Evolutionary conservation across 2,329 filamentous ascomycete species (phyloP).

Genomic region (Penicillium concentricum): DNA sequence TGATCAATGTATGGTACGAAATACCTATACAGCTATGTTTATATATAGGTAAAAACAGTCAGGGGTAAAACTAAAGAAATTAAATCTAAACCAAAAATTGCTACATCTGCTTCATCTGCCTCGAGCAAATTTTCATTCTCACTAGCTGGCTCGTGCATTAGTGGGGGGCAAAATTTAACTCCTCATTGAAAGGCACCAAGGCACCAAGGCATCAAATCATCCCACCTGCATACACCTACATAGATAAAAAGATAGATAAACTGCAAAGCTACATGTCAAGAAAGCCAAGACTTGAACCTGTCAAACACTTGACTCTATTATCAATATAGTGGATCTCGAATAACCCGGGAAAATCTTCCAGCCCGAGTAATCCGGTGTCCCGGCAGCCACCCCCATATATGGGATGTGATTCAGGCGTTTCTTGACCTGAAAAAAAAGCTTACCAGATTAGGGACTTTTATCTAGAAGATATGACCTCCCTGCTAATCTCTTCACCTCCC

Average conservation of each 20-base stretch:
- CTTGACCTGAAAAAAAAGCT: neutral
- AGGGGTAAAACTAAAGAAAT: no score
- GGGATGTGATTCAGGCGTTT: neutral
- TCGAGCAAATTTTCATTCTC: constrained; percentile 2
- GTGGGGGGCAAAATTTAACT: neutral
- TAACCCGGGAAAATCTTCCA: neutral
- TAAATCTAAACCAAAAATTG: no score
- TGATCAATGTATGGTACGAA: neutral
- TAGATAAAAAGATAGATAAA: neutral
- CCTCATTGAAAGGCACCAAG: constrained; percentile 5
- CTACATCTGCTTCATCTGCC: neutral
- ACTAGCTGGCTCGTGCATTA: constrained; percentile 1
- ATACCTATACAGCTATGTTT: neutral
- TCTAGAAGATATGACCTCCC: neutral
- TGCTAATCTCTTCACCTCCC: neutral
- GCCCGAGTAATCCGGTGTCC: no score
- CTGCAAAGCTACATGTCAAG: neutral
- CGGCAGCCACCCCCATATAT: neutral
- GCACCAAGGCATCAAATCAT: neutral
- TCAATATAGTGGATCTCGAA: no score
- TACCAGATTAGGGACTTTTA: neutral
- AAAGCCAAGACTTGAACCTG: neutral
- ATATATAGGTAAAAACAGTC: no score
- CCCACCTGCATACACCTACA: neutral
- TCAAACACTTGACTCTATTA: neutral